Conservation (phyloP, 2,329 filamentous ascomycete genomes). For the Diaporthe nobilis region DNA sequence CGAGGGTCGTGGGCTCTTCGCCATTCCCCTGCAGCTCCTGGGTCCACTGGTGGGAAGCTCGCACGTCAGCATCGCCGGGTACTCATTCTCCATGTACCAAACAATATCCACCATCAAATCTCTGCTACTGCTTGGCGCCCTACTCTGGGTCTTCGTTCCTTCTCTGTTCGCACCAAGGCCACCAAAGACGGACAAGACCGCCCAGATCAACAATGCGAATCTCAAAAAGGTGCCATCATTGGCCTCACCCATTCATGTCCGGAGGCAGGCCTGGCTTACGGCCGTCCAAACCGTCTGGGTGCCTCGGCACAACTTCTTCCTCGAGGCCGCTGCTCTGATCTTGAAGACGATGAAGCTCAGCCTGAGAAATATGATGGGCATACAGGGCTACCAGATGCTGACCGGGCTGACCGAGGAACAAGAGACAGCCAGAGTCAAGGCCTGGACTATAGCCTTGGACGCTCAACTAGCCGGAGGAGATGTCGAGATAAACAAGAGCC, state of each 20-base stretch:
- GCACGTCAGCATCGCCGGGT: conserved; percentile 68
- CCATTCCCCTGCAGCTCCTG: conserved; percentile 73
- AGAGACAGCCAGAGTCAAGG: conserved; percentile 88
- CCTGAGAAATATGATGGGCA: conserved; percentile 82
- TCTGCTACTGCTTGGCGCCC: conserved; percentile 64
- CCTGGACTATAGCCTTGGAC: conserved; percentile 94
- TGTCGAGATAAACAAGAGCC: conserved; percentile 88
- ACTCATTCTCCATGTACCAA: conserved; percentile 60
- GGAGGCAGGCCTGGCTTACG: conserved; percentile 91
- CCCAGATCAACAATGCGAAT: conserved; percentile 52
- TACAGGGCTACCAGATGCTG: conserved; percentile 81
- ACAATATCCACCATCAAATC: conserved; percentile 67
- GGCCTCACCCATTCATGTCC: conserved; percentile 86
- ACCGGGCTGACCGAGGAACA: conserved; percentile 88
- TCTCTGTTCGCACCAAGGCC: conserved; percentile 69
- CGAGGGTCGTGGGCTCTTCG: conserved; percentile 76
- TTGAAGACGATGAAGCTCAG: conserved; percentile 88
- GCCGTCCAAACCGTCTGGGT: conserved; percentile 94
- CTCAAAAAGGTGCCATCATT: conserved; percentile 76
- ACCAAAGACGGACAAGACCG: conserved; percentile 62
- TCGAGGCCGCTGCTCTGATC: conserved; percentile 85
- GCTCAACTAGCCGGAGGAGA: conserved; percentile 94
- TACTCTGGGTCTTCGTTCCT: conserved; percentile 70
- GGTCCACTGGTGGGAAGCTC: conserved; percentile 61
- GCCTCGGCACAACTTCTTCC: conserved; percentile 86